phyloP scores from a whole-genome alignment of 768 basidiomycete species.

The Lyophyllum semitale region DNA sequence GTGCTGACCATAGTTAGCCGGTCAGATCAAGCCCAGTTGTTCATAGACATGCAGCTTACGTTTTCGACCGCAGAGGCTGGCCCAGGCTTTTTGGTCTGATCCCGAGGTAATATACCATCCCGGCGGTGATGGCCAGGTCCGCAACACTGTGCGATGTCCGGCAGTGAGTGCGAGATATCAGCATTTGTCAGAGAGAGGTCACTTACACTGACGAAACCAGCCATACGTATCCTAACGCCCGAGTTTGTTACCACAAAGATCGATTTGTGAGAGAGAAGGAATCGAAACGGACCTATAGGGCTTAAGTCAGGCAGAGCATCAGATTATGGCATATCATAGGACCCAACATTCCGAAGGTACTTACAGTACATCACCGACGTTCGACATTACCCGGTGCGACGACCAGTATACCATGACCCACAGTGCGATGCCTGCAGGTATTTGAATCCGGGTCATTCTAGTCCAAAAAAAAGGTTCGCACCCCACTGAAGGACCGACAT shows the following conservation, averaged over 20 bases:
- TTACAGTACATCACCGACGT: slow-evolving; percentile 3
- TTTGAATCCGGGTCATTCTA: too few relatives aligned
- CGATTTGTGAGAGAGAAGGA: too few relatives aligned
- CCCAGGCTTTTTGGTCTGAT: neutral
- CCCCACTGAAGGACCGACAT: slow-evolving; percentile 1
- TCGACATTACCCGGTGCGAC: neutral
- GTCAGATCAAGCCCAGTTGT: neutral
- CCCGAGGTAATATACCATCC: slow-evolving; percentile 1
- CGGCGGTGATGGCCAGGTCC: neutral
- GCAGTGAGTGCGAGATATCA: too few relatives aligned
- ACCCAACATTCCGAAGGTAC: neutral
- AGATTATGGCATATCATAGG: too few relatives aligned
- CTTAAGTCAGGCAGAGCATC: neutral
- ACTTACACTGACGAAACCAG: slow-evolving; percentile 3
- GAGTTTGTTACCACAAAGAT: too few relatives aligned
- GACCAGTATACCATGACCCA: slow-evolving; percentile 7
- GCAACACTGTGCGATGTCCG: neutral
- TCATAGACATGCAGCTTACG: neutral
- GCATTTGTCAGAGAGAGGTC: too few relatives aligned
- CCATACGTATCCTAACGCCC: neutral
- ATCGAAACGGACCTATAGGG: neutral
- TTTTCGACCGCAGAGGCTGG: neutral
- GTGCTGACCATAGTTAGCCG: too few relatives aligned
- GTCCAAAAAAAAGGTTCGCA: neutral
- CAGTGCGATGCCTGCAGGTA: neutral